These are phyloP conservation scores for Corchorus olitorius DNA, from an alignment of 345 rosid genomes.

Conservation along the genomic window DNA sequence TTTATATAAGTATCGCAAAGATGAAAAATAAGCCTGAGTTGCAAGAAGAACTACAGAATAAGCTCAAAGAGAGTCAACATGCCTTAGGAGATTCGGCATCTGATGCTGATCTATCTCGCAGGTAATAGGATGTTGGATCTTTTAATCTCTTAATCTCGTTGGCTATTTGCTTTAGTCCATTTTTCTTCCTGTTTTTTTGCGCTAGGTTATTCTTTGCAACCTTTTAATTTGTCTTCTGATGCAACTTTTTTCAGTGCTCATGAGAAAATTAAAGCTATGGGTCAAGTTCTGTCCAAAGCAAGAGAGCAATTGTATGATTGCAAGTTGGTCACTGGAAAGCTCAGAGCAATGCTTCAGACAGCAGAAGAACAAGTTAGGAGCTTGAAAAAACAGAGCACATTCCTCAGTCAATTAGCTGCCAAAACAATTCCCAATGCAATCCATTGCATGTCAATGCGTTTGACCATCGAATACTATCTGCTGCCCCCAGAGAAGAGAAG, in stretches of 20 bases:
- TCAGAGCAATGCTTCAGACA: slow-evolving; percentile 96
- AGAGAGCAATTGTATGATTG: slow-evolving; percentile 88
- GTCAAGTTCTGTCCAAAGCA: slow-evolving; percentile 82
- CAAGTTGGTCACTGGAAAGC: slow-evolving; percentile 91
- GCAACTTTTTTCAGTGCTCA: slow-evolving; percentile 54
- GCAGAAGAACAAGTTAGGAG: slow-evolving; percentile 99
- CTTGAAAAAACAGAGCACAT: slow-evolving; percentile 98
- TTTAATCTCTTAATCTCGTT: slow-evolving; percentile 6
- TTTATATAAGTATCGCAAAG: slow-evolving; percentile 78
- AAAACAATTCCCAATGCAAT: slow-evolving; percentile 95
- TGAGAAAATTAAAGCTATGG: slow-evolving; percentile 87
- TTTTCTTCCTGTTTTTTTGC: slow-evolving; percentile 7
- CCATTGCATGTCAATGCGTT: slow-evolving; percentile 96
- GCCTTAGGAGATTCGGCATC: slow-evolving; percentile 69
- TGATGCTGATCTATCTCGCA: slow-evolving; percentile 79
- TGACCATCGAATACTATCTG: slow-evolving; percentile 89
- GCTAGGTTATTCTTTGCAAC: slow-evolving; percentile 22
- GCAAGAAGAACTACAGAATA: slow-evolving; percentile 69
- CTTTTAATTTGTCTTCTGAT: slow-evolving; percentile 13
- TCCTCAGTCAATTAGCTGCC: slow-evolving; percentile 98
- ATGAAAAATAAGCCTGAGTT: slow-evolving; percentile 69
- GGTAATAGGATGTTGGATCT: slow-evolving; percentile 44
- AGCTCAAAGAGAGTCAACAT: slow-evolving; percentile 87
- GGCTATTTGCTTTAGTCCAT: slow-evolving; percentile 10
- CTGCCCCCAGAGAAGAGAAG: slow-evolving; percentile 89